Percentiles rank a stretch among this genome's conserved stretches.
These are phyloP conservation scores for Saturnispora sanitii DNA, from an alignment of 805 yeast genomes.

Conservation along the genomic window DNA sequence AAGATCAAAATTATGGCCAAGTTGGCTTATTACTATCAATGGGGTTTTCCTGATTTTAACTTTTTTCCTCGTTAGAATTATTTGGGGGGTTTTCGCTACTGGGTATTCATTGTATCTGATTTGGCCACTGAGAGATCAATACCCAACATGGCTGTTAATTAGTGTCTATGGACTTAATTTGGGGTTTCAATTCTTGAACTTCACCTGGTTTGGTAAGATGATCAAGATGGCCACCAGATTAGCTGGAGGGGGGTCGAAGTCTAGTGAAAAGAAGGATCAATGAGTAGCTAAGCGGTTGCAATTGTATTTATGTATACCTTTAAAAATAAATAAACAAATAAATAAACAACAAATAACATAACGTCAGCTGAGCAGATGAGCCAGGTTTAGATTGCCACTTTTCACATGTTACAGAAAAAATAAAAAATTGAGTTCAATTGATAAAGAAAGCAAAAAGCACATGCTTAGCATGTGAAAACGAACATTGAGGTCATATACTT, in stretches of 20 bases:
- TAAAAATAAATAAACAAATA: too few relatives aligned
- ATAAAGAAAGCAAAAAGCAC: too few relatives aligned
- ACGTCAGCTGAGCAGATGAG: too few relatives aligned
- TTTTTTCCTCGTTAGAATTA: slow-evolving; percentile 69
- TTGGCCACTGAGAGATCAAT: slow-evolving; percentile 31
- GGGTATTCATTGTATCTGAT: slow-evolving; percentile 38
- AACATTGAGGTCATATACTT: too few relatives aligned
- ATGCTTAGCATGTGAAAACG: too few relatives aligned
- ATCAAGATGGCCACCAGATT: slow-evolving; percentile 42
- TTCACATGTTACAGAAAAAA: too few relatives aligned
- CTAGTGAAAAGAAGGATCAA: too few relatives aligned
- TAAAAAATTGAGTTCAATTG: too few relatives aligned
- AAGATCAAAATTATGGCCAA: slow-evolving; percentile 62
- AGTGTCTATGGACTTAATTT: slow-evolving; percentile 48
- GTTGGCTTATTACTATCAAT: slow-evolving; percentile 46
- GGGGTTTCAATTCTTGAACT: slow-evolving; percentile 56
- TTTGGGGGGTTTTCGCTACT: slow-evolving; percentile 83
- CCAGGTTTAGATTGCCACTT: too few relatives aligned
- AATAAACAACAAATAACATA: too few relatives aligned
- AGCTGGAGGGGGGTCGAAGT: neutral
- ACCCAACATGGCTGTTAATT: slow-evolving; percentile 39
- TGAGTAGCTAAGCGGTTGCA: too few relatives aligned
- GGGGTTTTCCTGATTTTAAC: slow-evolving; percentile 60
- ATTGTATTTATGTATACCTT: too few relatives aligned
- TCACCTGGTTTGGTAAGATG: slow-evolving; percentile 89